A percentile compares a stretch with the other conserved stretches of the same genome.
Evolutionary conservation across 2,329 filamentous ascomycete genomes (phyloP).

Genomic region (Catunica adiposa): DNA sequence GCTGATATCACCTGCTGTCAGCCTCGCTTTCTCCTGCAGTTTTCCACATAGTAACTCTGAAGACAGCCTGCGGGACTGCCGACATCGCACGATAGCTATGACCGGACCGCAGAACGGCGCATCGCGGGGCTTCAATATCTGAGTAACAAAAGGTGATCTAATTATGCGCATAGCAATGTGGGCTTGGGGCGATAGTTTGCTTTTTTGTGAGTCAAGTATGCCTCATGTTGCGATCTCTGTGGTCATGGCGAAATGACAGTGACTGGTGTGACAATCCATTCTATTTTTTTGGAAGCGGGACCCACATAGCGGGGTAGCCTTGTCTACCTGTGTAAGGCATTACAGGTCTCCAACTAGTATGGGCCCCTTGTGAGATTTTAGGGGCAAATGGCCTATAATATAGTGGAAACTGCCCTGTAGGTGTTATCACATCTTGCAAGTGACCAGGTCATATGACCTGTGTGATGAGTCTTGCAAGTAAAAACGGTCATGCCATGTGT

Average conservation of each 20-base stretch:
- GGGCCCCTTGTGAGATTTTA: too few species aligned
- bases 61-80: background rate
- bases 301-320: too few species aligned
- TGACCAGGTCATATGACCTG: background rate
- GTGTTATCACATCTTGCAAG: too few species aligned
- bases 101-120: background rate
- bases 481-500: background rate
- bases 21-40: background rate
- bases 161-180: background rate
- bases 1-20: background rate
- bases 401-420: too few species aligned
- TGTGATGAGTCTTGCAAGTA: background rate
- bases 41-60: background rate
- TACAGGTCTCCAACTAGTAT: too few species aligned
- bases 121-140: background rate
- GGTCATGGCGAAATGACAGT: too few species aligned
- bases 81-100: background rate
- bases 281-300: too few species aligned
- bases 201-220: background rate
- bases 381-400: too few species aligned
- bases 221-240: too few species aligned
- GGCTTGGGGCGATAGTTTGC: background rate
- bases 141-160: background rate
- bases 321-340: too few species aligned
- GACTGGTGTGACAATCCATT: too few species aligned